Base-by-base conservation (phyloP, 2,329 filamentous ascomycete species). In the Scytalidium lignicola region DNA sequence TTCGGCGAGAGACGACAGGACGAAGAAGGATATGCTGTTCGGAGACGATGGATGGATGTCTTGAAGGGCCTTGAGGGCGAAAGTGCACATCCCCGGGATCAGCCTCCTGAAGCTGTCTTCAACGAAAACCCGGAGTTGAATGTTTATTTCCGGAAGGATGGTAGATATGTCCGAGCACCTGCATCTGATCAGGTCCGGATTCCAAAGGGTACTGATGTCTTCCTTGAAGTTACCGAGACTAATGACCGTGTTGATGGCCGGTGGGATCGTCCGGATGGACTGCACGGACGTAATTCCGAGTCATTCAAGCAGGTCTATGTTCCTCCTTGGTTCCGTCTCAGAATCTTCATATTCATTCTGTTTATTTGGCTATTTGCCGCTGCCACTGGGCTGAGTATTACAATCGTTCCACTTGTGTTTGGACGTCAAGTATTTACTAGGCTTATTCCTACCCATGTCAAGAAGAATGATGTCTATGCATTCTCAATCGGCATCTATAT, bases 131-230 rank as follows among this genome's bases (percentile, higher is more conserved):
- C 55, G 15, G 44, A 82, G 51, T 67, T 64, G 8, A 66, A 68
- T 20, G 69, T 68, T 2, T 72, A 74, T 55, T 81, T 95, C 50
- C 63, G 82, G 15, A 78, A 79, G 2, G 82, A 92, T 58, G 93
- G 93, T 4, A 81, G 78, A 50, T 97, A 91, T 65, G 92, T 96
- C 20, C 83, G 90, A 42, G 89, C 90, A n/a, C 93, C 93, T 10
- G 91, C 90, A 17, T 96, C 90, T 1, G 93, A 99, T 65, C 90
- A 95, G 65, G 88, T 96, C 56, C 90, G 95, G 62, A 91, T 97
- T 29, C 88, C 90, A 3, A 96, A 95, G 67, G 88, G 88, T 37
- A 79, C 78, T 43, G 72, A 76, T 15, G 91, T 96, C 3, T 97
- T 99, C 62, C 71, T 95, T 17, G 80, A 88, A 45, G 86, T 92